Percentiles rank a stretch among this genome's conserved stretches.
Conservation (phyloP, 2,329 filamentous ascomycete genomes). For the Botrytis deweyae region DNA sequence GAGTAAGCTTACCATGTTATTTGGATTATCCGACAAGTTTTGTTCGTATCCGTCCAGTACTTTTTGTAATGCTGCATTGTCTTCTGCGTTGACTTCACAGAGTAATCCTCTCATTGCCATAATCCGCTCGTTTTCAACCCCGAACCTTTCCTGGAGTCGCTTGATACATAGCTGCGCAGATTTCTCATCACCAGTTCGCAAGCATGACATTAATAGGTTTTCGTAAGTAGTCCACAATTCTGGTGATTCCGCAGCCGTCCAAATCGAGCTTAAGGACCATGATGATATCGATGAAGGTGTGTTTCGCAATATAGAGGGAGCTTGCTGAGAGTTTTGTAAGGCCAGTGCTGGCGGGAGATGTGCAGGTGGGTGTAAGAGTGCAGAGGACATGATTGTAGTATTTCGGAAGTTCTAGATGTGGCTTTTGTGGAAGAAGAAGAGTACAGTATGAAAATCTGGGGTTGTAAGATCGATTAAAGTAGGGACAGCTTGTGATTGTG, state of each 20-base stretch:
- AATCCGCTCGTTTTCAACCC: slow-evolving; percentile 78
- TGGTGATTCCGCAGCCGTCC: slow-evolving; percentile 64
- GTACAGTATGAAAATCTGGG: slow-evolving; percentile 6
- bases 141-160: slow-evolving; percentile 76
- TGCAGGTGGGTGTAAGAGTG: slow-evolving; percentile 56
- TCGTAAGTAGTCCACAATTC: slow-evolving; percentile 86
- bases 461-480: background rate
- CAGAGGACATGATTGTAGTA: slow-evolving; percentile 47
- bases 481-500: slow-evolving; percentile 16
- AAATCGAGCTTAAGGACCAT: slow-evolving; percentile 54
- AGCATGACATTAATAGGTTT: slow-evolving; percentile 79
- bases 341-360: slow-evolving; percentile 56
- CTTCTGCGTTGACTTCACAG: slow-evolving; percentile 75
- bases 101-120: slow-evolving; percentile 80
- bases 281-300: slow-evolving; percentile 54
- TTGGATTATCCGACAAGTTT: slow-evolving; percentile 68
- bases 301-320: slow-evolving; percentile 54
- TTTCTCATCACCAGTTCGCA: slow-evolving; percentile 79
- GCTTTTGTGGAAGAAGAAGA: background rate
- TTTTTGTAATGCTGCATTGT: slow-evolving; percentile 61
- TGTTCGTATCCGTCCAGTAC: slow-evolving; percentile 77
- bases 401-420: background rate
- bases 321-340: slow-evolving; percentile 59
- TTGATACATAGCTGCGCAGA: slow-evolving; percentile 74
- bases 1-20: slow-evolving; percentile 68